These are phyloP conservation scores for Graphilbum fragrans DNA, from an alignment of 2,329 filamentous ascomycete species.

Conservation along the genomic window DNA sequence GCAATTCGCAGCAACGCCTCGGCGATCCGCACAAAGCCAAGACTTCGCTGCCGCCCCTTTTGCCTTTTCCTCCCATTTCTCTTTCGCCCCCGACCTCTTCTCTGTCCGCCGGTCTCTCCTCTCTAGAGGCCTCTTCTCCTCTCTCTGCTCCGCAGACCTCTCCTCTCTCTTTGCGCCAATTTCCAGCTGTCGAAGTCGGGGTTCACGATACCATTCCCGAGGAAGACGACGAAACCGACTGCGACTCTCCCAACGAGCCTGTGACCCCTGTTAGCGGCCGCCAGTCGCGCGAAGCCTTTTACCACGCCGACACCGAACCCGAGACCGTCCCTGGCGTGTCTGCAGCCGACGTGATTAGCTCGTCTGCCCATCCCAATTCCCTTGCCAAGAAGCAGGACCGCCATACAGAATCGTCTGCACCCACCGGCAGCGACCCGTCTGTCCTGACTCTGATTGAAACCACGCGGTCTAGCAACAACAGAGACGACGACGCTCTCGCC, in stretches of 20 bases:
- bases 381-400: too few species aligned
- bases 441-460: too few species aligned
- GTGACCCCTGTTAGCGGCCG: slow-evolving; percentile 48
- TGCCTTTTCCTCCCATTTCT: neutral
- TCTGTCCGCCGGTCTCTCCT: slow-evolving; percentile 1
- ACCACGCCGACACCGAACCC: slow-evolving; percentile 19
- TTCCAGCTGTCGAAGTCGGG: slow-evolving; percentile 27
- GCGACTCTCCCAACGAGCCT: slow-evolving; percentile 47
- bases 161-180: slow-evolving; percentile 30
- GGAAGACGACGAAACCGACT: slow-evolving; percentile 47
- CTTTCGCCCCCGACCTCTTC: neutral
- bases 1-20: too few species aligned
- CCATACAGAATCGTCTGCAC: too few species aligned
- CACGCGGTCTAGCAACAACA: too few species aligned
- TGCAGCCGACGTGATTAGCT: too few species aligned
- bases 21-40: too few species aligned
- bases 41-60: neutral
- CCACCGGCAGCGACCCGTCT: too few species aligned
- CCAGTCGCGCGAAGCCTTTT: slow-evolving; percentile 40
- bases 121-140: too few species aligned
- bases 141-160: slow-evolving; percentile 11
- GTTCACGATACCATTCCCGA: slow-evolving; percentile 41
- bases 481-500: too few species aligned
- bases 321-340: too few species aligned
- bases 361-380: slow-evolving; percentile 2